A percentile compares a stretch with the other conserved stretches of the same genome.
Conservation (phyloP, 805 yeast genomes). For the Helenozyma baotianmanensis region DNA sequence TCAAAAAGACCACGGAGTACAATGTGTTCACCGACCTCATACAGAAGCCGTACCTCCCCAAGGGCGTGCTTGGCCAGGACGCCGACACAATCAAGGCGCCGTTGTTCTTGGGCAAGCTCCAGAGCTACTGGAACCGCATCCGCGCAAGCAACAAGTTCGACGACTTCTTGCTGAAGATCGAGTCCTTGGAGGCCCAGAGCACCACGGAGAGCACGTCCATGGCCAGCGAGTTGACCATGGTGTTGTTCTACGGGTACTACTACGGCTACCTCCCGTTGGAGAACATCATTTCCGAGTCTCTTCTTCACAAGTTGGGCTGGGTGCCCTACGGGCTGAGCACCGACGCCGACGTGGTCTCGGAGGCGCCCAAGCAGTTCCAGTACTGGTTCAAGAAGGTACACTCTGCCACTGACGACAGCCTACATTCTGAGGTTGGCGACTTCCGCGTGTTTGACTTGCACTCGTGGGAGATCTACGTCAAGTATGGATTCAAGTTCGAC, state of each 20-base stretch:
- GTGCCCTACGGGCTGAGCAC: slow-evolving; percentile 29
- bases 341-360: slow-evolving; percentile 2
- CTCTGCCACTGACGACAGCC: slow-evolving; percentile 9
- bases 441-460: slow-evolving; percentile 39
- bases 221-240: slow-evolving; percentile 34
- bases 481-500: slow-evolving; percentile 36
- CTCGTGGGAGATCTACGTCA: slow-evolving; percentile 38
- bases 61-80: slow-evolving; percentile 9
- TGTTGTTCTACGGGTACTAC: slow-evolving; percentile 40
- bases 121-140: slow-evolving; percentile 37
- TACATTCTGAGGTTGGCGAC: slow-evolving; percentile 28
- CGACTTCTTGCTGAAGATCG: slow-evolving; percentile 27
- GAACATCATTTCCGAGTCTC: slow-evolving; percentile 38
- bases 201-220: slow-evolving; percentile 18
- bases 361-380: slow-evolving; percentile 1
- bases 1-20: slow-evolving; percentile 17
- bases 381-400: slow-evolving; percentile 29
- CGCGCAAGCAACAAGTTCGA: slow-evolving; percentile 32
- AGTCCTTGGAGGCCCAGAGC: slow-evolving; percentile 17
- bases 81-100: slow-evolving; percentile 26
- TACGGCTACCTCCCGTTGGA: slow-evolving; percentile 41
- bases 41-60: slow-evolving; percentile 33
- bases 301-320: slow-evolving; percentile 39
- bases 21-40: slow-evolving; percentile 26
- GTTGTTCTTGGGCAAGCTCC: slow-evolving; percentile 30